Conservation (phyloP, 345 rosid genomes). For the Jatropha curcas region DNA sequence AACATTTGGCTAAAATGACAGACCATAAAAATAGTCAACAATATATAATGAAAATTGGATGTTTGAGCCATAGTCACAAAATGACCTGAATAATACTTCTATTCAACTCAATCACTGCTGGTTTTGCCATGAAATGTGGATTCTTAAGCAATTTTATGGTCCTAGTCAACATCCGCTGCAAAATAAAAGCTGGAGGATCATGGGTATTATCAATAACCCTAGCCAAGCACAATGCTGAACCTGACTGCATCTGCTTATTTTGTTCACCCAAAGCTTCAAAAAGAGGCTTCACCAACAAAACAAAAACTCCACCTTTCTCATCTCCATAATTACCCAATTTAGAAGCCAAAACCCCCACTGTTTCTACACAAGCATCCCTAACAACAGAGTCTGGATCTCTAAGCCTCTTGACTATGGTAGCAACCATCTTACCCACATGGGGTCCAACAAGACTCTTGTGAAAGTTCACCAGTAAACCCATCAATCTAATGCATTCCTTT, state of each 20-base stretch:
- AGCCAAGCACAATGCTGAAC: conserved; percentile 87
- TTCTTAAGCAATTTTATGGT: conserved; percentile 74
- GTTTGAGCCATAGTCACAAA: not conserved
- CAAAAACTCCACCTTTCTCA: conserved; percentile 50
- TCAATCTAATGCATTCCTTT: conserved; percentile 69
- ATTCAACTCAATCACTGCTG: conserved; percentile 77
- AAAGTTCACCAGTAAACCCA: conserved; percentile 58
- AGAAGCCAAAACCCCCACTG: conserved; percentile 71
- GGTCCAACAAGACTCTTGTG: conserved; percentile 54
- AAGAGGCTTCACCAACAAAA: conserved; percentile 67
- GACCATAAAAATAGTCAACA: not conserved
- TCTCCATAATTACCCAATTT: conserved; percentile 45
- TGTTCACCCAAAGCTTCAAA: conserved; percentile 95
- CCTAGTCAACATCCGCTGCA: conserved; percentile 72
- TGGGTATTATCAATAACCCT: conserved; percentile 60
- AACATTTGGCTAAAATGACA: not conserved
- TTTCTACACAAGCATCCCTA: conserved; percentile 82
- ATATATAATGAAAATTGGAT: not conserved
- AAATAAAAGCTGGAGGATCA: conserved; percentile 63
- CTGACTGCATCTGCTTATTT: conserved; percentile 79
- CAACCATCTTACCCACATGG: conserved; percentile 65
- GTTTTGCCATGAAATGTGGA: conserved; percentile 83
- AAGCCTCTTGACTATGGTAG: conserved; percentile 77
- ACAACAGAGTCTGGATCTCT: conserved; percentile 84
- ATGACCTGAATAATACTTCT: conserved; percentile 74